Base-by-base conservation (phyloP, 176 grass and related monocot genomes). In the Stipa capillata region DNA sequence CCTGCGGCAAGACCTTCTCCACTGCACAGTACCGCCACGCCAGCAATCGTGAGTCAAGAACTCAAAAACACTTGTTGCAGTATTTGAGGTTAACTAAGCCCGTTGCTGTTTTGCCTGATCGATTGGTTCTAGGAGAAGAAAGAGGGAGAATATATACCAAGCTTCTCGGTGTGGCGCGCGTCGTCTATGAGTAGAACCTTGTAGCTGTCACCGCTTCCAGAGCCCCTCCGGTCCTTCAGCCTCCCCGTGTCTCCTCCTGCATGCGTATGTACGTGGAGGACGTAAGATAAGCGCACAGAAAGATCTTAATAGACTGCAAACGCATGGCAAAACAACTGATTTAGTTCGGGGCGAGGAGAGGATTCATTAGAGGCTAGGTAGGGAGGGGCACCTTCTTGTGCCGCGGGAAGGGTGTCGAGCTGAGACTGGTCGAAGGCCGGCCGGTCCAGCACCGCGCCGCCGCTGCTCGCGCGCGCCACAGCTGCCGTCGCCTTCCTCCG, bases 111-210 rank as follows among this genome's bases (percentile, higher is more conserved):
- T n/a, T n/a, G n/a, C n/a, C n/a, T n/a, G n/a, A n/a, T n/a, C 24
- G 54, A 15, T 57, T 14, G 54, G 11, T 4, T 28, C 11, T 57
- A 27, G 8, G 11, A 27, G 54, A 57, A 57, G 54, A 0, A 0
- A 49, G 12, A 11, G 14, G 18, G 40, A n/a, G n/a, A n/a, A 18
- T 14, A 0, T 31, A 2, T 87, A 92, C 93, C 85, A 39, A 65
- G 65, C 74, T 90, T 73, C 76, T 90, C 93, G 18, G 82, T 90
- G 75, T 90, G 93, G 62, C 85, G 85, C 40, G 71, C 78, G 75
- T 93, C 90, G 79, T 97, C 90, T 27, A 97, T 40, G 58, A 97
- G 80, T 56, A 97, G 33, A 51, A 90, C 90, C 77, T 82, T 90
- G 90, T 79, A 96, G 84, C 74, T 88, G 65, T 93, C 93, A 40